Evolutionary conservation across 2,329 filamentous ascomycete genomes (phyloP), one percentile per base, ranked within the genome.

Genomic region (Fusarium sp.): DNA sequence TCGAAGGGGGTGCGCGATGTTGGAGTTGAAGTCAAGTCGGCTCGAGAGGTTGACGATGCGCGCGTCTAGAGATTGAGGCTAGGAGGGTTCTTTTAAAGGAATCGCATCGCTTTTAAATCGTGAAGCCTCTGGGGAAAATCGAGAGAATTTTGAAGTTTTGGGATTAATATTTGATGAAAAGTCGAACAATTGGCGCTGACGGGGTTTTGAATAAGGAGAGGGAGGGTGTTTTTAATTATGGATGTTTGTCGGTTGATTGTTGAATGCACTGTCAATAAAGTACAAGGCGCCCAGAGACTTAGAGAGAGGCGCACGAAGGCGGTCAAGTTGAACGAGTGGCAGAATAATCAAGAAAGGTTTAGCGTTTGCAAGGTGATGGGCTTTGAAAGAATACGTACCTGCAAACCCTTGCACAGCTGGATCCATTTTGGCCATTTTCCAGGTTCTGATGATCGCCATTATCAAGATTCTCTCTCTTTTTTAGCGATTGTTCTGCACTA

Each of bases 301-400:
- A 23, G 59, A 23, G 59, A 56, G 65, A 72, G 58, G 62, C 41
- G 58, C 46, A 53, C 37, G 30, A 62, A 52, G 70, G 73, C 73
- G 73, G 73, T 75, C 68, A 73, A 56, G 13, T n/a, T 3, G 16
- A 65, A 58, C 58, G 37, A 2, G 16, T 48, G 73, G 73, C 73
- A 75, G 73, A 75, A 75, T 68, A 11, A 4, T 19, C 44, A 13
- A 7, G 21, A 54, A 14, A 7, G 25, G 68, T 5, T 49, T 68
- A 69, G 59, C 12, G 31, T 16, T 3, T 16, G 28, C 3, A 1
- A 16, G 8, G 10, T 37, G 21, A 50, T 34, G 34, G 25, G 5
- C 56, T 26, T 19, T 10, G 1, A 5, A 43, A 25, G 4, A 49
- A 45, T 69, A 71, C 59, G 67, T 71, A 71, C 42, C 42, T 51